Conservation (phyloP, 805 yeast species). For the Cyberlindnera veronae region DNA sequence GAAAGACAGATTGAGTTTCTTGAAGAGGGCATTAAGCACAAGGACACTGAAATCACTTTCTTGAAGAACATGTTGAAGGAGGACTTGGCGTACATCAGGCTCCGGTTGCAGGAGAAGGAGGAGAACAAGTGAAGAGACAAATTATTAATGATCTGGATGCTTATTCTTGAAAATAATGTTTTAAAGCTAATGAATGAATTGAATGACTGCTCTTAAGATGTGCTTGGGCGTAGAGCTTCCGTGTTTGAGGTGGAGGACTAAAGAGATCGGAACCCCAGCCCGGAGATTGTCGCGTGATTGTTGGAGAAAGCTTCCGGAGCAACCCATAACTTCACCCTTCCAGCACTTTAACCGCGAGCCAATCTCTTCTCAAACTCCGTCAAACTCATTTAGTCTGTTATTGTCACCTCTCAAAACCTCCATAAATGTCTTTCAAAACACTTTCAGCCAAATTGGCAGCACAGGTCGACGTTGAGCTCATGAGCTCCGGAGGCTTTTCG, state of each 20-base stretch:
- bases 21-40: conserved; percentile 8
- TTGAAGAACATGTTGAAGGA: conserved; percentile 25
- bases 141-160: not conserved
- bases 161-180: not conserved
- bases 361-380: too few species aligned
- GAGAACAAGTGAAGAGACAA: conserved; percentile 2
- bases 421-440: conserved; percentile 31
- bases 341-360: too few species aligned
- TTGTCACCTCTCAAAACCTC: too few species aligned
- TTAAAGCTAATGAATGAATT: not conserved
- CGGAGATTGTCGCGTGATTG: too few species aligned
- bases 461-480: conserved; percentile 75
- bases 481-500: conserved; percentile 80
- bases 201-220: too few species aligned
- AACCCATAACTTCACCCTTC: too few species aligned
- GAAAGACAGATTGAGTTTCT: conserved; percentile 7
- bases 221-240: too few species aligned
- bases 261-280: too few species aligned
- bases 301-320: too few species aligned
- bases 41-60: conserved; percentile 23
- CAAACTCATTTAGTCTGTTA: too few species aligned
- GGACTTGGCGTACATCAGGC: conserved; percentile 24
- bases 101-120: conserved; percentile 16
- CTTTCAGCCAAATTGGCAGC: conserved; percentile 59
- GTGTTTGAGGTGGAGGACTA: too few species aligned